Evolutionary conservation across 108 stramenopile genomes (phyloP).

Genomic region (Fragilaria crotonensis): DNA sequence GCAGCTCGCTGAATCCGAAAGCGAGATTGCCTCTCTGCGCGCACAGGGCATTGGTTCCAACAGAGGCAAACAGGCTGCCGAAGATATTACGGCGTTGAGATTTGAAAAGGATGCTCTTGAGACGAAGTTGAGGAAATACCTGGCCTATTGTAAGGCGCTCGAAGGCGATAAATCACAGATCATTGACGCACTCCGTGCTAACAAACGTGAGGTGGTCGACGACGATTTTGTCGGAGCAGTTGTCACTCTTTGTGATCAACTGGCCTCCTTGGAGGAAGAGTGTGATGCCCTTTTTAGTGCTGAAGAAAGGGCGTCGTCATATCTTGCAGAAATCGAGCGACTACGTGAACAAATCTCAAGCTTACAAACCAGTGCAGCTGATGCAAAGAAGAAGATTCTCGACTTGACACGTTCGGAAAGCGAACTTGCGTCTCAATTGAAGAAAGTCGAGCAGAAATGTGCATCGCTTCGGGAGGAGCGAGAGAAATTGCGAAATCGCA

Average conservation of each 20-base stretch:
- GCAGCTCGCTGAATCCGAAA: conserved; percentile 35
- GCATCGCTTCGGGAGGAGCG: conserved; percentile 23
- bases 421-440: conserved; percentile 28
- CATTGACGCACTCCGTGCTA: conserved; percentile 30
- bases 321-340: conserved; percentile 34
- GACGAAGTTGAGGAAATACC: conserved; percentile 71
- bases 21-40: conserved; percentile 5
- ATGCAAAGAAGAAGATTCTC: conserved; percentile 26
- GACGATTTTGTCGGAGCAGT: conserved; percentile 53
- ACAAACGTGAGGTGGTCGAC: conserved; percentile 34
- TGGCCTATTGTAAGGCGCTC: conserved; percentile 58
- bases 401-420: conserved; percentile 24
- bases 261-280: conserved; percentile 57
- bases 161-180: conserved; percentile 67
- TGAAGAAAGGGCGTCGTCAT: conserved; percentile 26
- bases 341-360: conserved; percentile 30
- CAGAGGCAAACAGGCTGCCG: conserved; percentile 15
- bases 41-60: conserved; percentile 7
- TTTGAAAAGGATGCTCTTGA: conserved; percentile 70
- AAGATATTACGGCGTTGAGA: conserved; percentile 43
- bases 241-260: conserved; percentile 46
- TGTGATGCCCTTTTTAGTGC: conserved; percentile 36
- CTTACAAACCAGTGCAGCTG: conserved; percentile 9
- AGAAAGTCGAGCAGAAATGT: conserved; percentile 34
- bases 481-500: conserved; percentile 17